Evolutionary conservation across 2,329 filamentous ascomycete genomes (phyloP).

Genomic region (Pestalotiopsis sp.): DNA sequence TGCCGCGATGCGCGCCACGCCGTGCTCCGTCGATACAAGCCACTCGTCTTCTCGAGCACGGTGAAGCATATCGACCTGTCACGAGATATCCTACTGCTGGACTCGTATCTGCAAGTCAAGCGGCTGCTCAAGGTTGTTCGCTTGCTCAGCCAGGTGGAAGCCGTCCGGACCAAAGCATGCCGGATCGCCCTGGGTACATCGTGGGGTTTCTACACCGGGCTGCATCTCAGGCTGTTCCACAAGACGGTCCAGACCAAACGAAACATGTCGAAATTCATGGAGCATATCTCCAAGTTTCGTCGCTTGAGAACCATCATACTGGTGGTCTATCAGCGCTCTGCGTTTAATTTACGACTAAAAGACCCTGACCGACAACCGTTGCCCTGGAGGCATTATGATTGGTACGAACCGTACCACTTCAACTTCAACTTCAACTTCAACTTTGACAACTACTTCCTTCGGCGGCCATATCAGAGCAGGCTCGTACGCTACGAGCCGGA

Average conservation of each 20-base stretch:
- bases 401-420: conserved; percentile 46
- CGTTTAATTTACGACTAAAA: conserved; percentile 36
- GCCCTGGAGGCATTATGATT: conserved; percentile 35
- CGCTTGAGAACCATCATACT: conserved; percentile 42
- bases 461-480: conserved; percentile 38
- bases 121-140: conserved; percentile 45
- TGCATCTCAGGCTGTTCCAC: conserved; percentile 46
- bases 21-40: conserved; percentile 42
- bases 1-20: conserved; percentile 45
- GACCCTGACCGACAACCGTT: conserved; percentile 18
- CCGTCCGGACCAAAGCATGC: conserved; percentile 39
- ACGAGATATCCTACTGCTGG: conserved; percentile 46
- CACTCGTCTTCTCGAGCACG: conserved; percentile 42
- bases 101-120: conserved; percentile 48
- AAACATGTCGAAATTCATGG: conserved; percentile 43
- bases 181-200: conserved; percentile 46
- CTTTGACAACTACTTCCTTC: conserved; percentile 41
- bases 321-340: conserved; percentile 48
- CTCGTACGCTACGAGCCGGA: conserved; percentile 28
- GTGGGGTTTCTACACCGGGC: conserved; percentile 44
- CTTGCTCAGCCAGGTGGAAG: conserved; percentile 45
- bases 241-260: conserved; percentile 39
- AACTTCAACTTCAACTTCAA: conserved; percentile 48
- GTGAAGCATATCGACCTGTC: conserved; percentile 47
- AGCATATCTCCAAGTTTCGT: conserved; percentile 39